Base-by-base conservation (phyloP, 768 basidiomycete species). In the Agaricus sinodeliciosus region DNA sequence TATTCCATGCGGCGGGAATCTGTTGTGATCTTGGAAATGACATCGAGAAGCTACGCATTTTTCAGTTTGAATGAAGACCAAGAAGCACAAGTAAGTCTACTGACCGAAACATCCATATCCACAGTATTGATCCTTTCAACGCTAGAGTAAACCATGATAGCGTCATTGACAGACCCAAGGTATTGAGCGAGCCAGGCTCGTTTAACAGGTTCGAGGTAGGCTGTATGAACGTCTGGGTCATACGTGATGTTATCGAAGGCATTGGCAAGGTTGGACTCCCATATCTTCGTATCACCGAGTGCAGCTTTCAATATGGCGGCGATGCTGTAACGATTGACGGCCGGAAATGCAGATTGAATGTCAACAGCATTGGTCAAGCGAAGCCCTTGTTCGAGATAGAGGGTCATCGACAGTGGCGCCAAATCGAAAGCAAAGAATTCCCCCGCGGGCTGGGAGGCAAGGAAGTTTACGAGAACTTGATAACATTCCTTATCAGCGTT, bases 351-450 rank as follows among this genome's bases (percentile, higher is more conserved):
- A 3, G 77, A 78, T 57, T 84, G 81, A 18, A 86, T 72, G 59
- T 85, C 81, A 36, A 84, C 62, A n/a, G 71, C 81, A 27, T 75
- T 71, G 6, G 64, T 60, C 40, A 85, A 58, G 36, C 72, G 72
- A 19, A 84, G 57, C 1, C 62, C 59, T 40, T 72, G 63, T 36
- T 77, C 71, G 34, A 55, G 58, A 58, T 71, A 76, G 4, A 86
- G 67, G 0, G 75, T 69, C 62, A 82, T 69, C 0, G 75, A 69
- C 13, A 84, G 62, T 0, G 72, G 72, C 1, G 61, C 78, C 58
- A 82, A 69, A 59, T 81, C 77, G 58, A 86, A 84, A 0, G 77
- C 79, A 43, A 72, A 75, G 41, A 81, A 60, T 12, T 73, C 71
- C 43, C 73, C 73, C 7, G 62, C 63, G 1, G 65, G 47, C 49